Evolutionary conservation across 108 stramenopile species (phyloP), one percentile per base, ranked within the genome.

Genomic region (Cylindrotheca closterium): DNA sequence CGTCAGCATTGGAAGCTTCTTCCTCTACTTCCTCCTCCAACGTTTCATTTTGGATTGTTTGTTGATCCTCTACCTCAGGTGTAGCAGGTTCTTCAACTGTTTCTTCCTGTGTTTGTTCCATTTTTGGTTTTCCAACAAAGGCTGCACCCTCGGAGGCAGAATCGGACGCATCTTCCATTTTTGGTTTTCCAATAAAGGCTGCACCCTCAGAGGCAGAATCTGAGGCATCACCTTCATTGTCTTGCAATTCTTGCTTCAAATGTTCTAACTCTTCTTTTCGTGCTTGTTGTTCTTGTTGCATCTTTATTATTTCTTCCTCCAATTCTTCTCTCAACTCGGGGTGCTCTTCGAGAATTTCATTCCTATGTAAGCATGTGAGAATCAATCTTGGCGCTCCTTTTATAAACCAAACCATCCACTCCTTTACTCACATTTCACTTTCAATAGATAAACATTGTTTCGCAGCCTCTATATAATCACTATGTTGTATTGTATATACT

Each of bases 391-490:
- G 21, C 21, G 7, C 51, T 19, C 12, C 21, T 52, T 15, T 7
- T 21, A 15, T 22, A 22, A 4, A 58, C 17, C 7, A 10, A 24
- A 58, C n/a, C 55, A 17, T n/a, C 4, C 15, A 34, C 7, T 24
- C 27, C 24, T 15, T 48, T 30, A 80, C 83, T 66, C 60, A 81
- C 91, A 92, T 76, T 73, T 95, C 89, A 31, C 68, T 54, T 67
- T 94, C 93, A 15, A 94, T 72, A 25, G 68, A 76, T 28, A 95
- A 65, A 71, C 93, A 95, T 63, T 86, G 82, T 30, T 55, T 67
- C 45, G 93, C 93, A 19, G 90, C 93, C 57, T 92, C 84, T 8
- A 95, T 76, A 53, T 87, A 90, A 55, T 95, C 83, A 42, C 86
- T 67, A 74, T 92, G 84, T 31, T 66, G 66, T 26, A 79, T 74